Evolutionary conservation across 2,329 filamentous ascomycete genomes (phyloP).

Genomic region (Stromatinia cepivora): DNA sequence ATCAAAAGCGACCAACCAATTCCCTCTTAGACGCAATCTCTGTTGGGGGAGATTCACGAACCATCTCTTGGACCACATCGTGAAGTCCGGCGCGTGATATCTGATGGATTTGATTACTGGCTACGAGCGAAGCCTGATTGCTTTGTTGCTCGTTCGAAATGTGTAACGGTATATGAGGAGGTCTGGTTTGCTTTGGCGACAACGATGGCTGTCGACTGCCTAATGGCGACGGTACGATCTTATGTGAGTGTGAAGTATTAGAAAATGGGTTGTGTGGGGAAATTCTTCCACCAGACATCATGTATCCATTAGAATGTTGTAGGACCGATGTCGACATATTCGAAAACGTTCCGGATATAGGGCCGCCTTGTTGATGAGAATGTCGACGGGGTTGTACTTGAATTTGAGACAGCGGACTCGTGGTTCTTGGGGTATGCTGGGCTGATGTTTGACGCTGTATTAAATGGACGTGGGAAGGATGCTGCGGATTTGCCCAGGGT

Average conservation of each 20-base stretch:
- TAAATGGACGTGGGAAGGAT: conserved; percentile 60
- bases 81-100: conserved; percentile 27
- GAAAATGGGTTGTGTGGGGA: conserved; percentile 40
- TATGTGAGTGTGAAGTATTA: conserved; percentile 36
- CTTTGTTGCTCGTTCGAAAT: conserved; percentile 29
- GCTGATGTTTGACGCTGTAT: conserved; percentile 45
- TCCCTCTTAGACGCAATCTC: conserved; percentile 8
- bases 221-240: conserved; percentile 39
- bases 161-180: conserved; percentile 26
- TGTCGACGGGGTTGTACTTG: conserved; percentile 42
- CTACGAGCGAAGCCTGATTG: background rate
- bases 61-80: conserved; percentile 26
- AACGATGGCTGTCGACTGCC: conserved; percentile 40
- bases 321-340: conserved; percentile 31
- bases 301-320: conserved; percentile 36
- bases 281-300: conserved; percentile 34
- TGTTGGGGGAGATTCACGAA: conserved; percentile 31
- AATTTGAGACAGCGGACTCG: conserved; percentile 41
- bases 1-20: conserved; percentile 35
- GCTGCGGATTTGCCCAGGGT: conserved; percentile 88
- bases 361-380: conserved; percentile 40
- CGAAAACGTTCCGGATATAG: conserved; percentile 41
- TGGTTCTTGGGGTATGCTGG: conserved; percentile 43
- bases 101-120: conserved; percentile 28
- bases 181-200: conserved; percentile 38